These are phyloP conservation scores for Prunella vulgaris DNA, from an alignment of 257 asterid genomes.

Conservation along the genomic window DNA sequence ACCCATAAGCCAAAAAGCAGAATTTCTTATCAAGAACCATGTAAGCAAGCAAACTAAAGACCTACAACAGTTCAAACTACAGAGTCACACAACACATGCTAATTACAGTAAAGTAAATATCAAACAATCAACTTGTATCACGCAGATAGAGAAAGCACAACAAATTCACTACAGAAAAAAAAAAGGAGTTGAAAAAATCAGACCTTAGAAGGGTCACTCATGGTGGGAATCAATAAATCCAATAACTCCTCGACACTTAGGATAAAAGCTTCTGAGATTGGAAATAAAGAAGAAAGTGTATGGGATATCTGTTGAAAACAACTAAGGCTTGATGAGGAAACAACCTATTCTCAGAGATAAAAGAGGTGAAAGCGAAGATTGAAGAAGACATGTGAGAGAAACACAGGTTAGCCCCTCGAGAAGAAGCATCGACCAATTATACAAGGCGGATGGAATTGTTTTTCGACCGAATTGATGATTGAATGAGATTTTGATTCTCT, in stretches of 20 bases:
- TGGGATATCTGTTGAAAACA: slow-evolving; percentile 24
- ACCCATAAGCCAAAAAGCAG: slow-evolving; percentile 8
- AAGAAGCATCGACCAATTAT: slow-evolving; percentile 44
- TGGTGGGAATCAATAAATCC: slow-evolving; percentile 33
- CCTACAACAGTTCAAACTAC: slow-evolving; percentile 6
- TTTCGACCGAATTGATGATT: background rate
- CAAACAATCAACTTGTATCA: slow-evolving; percentile 6
- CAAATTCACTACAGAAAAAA: background rate
- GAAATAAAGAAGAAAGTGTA: slow-evolving; percentile 35
- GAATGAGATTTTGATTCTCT: slow-evolving; percentile 1
- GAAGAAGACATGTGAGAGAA: slow-evolving; percentile 64
- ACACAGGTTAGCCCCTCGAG: slow-evolving; percentile 29
- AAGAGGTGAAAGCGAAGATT: slow-evolving; percentile 23
- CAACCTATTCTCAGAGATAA: slow-evolving; percentile 21
- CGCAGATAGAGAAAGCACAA: background rate
- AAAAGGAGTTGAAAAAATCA: slow-evolving; percentile 7
- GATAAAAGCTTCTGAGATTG: slow-evolving; percentile 19
- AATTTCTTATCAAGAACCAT: background rate
- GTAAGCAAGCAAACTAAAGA: slow-evolving; percentile 1
- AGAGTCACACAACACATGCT: background rate
- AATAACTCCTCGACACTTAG: slow-evolving; percentile 16
- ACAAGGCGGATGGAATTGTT: background rate
- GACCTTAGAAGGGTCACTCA: slow-evolving; percentile 67
- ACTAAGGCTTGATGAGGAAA: slow-evolving; percentile 33
- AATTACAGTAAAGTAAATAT: background rate